Conservation (phyloP, 306 rosid species). For the Potentilla sterilis region DNA sequence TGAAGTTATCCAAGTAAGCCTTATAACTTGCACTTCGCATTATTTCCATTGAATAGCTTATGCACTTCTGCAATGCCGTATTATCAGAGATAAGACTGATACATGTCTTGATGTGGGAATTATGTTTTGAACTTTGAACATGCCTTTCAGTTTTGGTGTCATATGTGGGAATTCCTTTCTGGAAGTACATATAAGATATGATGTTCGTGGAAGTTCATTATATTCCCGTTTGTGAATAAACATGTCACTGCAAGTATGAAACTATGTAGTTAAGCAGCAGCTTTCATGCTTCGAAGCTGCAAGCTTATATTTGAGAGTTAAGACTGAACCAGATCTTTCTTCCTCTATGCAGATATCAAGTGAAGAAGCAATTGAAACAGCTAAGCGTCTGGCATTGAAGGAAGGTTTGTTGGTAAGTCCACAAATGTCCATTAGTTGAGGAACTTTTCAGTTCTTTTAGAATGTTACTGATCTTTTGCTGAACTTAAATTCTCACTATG, state of each 20-base stretch:
- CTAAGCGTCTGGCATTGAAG: conserved; percentile 76
- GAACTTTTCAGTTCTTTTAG: not conserved
- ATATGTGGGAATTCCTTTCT: not conserved
- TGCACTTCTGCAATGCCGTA: not conserved
- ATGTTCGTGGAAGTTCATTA: no score
- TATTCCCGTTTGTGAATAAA: not conserved
- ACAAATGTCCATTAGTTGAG: conserved; percentile 1
- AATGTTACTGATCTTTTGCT: not conserved
- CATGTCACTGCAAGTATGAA: not conserved
- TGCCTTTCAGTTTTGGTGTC: not conserved
- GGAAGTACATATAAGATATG: not conserved
- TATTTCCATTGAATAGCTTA: not conserved
- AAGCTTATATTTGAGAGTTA: conserved; percentile 3
- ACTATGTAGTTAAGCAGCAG: not conserved
- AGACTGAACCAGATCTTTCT: conserved; percentile 9
- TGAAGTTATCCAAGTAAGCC: conserved; percentile 84
- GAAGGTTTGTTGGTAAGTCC: conserved; percentile 78
- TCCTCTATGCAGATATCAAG: conserved; percentile 67
- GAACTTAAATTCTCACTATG: not conserved
- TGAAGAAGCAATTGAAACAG: conserved; percentile 85
- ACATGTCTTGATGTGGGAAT: not conserved
- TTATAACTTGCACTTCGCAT: conserved; percentile 16
- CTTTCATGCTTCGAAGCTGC: not conserved
- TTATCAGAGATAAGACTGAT: not conserved
- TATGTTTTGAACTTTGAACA: not conserved